A percentile compares a stretch with the other conserved stretches of the same genome.
Conservation (phyloP, 305 asterid species). For the Ilex paraguariensis region DNA sequence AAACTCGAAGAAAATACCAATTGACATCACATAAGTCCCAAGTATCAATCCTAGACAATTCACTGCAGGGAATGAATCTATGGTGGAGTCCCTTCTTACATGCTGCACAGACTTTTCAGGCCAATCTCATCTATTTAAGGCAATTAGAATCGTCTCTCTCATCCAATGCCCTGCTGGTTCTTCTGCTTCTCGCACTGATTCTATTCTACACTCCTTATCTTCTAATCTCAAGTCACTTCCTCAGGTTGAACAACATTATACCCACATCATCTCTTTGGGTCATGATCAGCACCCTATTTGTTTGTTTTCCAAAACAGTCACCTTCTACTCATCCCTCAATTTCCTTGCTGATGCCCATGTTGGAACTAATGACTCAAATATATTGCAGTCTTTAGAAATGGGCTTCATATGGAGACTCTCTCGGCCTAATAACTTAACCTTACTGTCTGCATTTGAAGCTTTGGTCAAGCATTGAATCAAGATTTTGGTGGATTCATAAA, state of each 20-base stretch:
- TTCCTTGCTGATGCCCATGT: constrained; percentile 44
- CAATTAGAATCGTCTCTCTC: constrained; percentile 43
- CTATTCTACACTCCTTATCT: constrained; percentile 38
- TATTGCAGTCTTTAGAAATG: constrained; percentile 42
- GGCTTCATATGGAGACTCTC: constrained; percentile 41
- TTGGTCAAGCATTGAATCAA: constrained; percentile 58
- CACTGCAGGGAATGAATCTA: constrained; percentile 23
- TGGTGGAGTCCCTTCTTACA: constrained; percentile 47
- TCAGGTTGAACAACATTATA: constrained; percentile 72
- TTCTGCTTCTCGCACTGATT: constrained; percentile 19
- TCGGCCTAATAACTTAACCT: constrained; percentile 57
- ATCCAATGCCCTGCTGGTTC: constrained; percentile 41
- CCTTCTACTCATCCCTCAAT: constrained; percentile 42
- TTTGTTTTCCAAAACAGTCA: constrained; percentile 58
- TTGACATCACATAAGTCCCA: constrained; percentile 7
- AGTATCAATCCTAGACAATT: constrained; percentile 9
- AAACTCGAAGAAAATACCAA: constrained; percentile 17
- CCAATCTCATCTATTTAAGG: constrained; percentile 54
- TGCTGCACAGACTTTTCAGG: constrained; percentile 51
- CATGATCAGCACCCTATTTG: constrained; percentile 32
- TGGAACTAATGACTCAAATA: constrained; percentile 32
- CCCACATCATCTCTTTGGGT: constrained; percentile 55
- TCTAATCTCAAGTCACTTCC: constrained; percentile 41
- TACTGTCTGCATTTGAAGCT: constrained; percentile 79
- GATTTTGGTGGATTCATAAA: constrained; percentile 48